phyloP scores from a whole-genome alignment of 2,329 filamentous ascomycete genomes.

The Aspergillus thermomutatus region DNA sequence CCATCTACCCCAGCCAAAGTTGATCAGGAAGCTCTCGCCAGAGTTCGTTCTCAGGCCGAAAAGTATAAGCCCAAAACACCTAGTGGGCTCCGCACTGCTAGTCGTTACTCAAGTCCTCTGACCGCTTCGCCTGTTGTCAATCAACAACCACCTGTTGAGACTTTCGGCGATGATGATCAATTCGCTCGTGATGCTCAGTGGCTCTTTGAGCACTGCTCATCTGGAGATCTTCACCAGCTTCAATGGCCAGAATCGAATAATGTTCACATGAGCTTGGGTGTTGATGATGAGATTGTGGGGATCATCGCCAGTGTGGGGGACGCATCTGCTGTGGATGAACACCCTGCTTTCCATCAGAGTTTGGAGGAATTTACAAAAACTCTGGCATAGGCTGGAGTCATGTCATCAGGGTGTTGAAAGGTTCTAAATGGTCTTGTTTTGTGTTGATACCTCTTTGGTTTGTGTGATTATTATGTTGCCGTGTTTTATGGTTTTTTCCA shows the following conservation, averaged over 20 bases:
- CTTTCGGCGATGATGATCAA: conserved; percentile 21
- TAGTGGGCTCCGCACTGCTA: conserved; percentile 39
- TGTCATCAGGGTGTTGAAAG: background rate
- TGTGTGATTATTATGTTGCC: background rate
- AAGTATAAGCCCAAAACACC: conserved; percentile 44
- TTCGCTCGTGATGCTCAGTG: conserved; percentile 25
- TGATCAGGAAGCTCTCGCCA: conserved; percentile 31
- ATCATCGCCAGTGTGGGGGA: conserved; percentile 16
- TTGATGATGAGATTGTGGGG: conserved; percentile 7
- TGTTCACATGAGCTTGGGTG: conserved; percentile 15
- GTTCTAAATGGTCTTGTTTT: background rate
- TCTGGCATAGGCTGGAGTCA: conserved; percentile 2
- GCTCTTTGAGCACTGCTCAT: conserved; percentile 24
- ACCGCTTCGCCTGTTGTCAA: conserved; percentile 10
- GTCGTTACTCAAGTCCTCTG: conserved; percentile 24
- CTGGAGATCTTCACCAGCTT: conserved; percentile 22
- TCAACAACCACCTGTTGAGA: conserved; percentile 5
- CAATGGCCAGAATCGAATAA: conserved; percentile 18
- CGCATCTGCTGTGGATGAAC: conserved; percentile 12
- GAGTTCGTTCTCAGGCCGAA: conserved; percentile 35
- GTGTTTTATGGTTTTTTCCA: background rate
- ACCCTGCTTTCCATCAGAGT: conserved; percentile 10
- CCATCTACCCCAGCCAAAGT: conserved; percentile 19
- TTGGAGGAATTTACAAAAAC: conserved; percentile 16
- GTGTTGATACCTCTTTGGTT: background rate